Evolutionary conservation across 2,329 filamentous ascomycete species (phyloP), one percentile per base, ranked within the genome.

Genomic region (Colletotrichum sp.): DNA sequence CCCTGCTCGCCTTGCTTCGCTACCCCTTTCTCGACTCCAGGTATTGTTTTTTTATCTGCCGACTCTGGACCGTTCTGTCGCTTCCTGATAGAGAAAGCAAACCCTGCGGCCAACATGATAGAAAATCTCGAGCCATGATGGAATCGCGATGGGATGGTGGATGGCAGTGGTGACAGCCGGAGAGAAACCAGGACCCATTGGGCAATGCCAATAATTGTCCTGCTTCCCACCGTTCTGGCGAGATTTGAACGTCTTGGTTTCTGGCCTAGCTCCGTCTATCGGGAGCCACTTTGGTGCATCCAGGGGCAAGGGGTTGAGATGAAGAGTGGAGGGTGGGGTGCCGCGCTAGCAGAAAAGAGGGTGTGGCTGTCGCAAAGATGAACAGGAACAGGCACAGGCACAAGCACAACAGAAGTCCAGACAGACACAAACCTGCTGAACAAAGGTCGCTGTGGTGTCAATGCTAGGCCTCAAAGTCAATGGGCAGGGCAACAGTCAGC

Each of bases 161-260:
- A 52, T 52, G 44, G 44, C 44, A 21, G 44, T 52, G 44, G 44
- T 52, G n/a, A 52, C n/a, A 4, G 44, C 44, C n/a, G 44, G n/a
- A 52, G n/a, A 52, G 44, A 52, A 52, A 21, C 62, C 69, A 57
- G 52, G 59, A 72, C 57, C 10, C 69, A 72, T 66, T 44, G 16
- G 32, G 32, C 69, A 28, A 74, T 73, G 70, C 44, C 28, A 73
- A 69, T 62, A 69, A 64, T 57, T 64, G 32, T 69, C 70, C 70
- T 76, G 73, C 64, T 73, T 73, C 30, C 70, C 73, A 73, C 74
- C 70, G 59, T n/a, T 74, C 72, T 77, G 69, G 79, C 81, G 79
- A 80, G 77, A 81, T 80, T 80, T 78, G 79, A 79, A 69, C 75
- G 79, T 80, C 79, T 80, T 80, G 78, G 75, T 79, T 81, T 75